Base-by-base conservation (phyloP, 331 rosid genomes). In the Dryas integrifolia region DNA sequence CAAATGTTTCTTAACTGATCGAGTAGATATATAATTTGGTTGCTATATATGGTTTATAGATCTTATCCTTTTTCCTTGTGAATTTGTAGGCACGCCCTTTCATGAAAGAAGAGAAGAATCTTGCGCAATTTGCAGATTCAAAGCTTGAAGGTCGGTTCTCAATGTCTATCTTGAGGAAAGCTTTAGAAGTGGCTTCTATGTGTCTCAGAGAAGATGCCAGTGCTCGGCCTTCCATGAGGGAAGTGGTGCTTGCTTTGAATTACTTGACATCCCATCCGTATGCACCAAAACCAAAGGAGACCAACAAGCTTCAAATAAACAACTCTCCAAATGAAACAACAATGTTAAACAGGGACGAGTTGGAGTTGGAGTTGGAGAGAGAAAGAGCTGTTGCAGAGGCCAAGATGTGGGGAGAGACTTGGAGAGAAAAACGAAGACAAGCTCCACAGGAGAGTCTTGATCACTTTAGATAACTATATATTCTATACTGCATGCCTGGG, bases 361-460 rank as follows among this genome's bases (percentile, higher is more conserved):
- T 30, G 35, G 35, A 30, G 3, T 30, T 30, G 35, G 84, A 60
- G 35, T 16, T 51, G 3, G 50, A 58, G 1, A 70, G 95, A 71
- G 88, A 85, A 66, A 39, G 65, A 81, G 92, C 90, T 65, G 83
- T 87, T 62, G 88, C 88, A 26, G 92, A 87, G 73, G 92, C 88
- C 67, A 86, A 68, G 75, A 74, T 59, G 35, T 86, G 92, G 92
- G 89, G 88, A 21, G 86, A 89, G 72, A 66, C 82, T 10, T 81
- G 85, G 78, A 77, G 88, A 83, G 84, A 78, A 0, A 82, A 75
- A 70, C 85, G 70, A 72, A 41, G 74, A 55, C 74, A 59, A 70
- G 65, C 65, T 70, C 65, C 75, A 56, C 55, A 70, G 43, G 24
- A 18, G 24, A 21, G 7, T 43, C 44, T 21, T 56, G 55, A 40